Evolutionary conservation across 768 basidiomycete genomes (phyloP).

Genomic region (Punctularia strigosozonata): DNA sequence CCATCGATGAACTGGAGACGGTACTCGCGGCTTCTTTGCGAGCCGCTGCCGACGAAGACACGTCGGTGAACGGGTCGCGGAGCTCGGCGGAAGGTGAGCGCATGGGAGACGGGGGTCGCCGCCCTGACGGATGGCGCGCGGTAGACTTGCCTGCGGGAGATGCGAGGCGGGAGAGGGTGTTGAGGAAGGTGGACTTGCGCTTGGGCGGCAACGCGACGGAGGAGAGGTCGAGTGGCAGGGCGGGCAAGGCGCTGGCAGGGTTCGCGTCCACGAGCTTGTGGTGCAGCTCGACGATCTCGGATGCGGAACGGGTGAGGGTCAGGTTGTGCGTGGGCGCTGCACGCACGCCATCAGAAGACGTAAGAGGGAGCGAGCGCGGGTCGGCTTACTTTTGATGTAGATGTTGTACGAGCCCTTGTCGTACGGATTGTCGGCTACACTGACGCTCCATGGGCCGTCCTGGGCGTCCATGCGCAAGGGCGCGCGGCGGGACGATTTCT

Average conservation of each 20-base stretch:
- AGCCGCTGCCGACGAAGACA: too few relatives aligned
- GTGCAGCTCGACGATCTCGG: constrained; percentile 75
- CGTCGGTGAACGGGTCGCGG: constrained; percentile 45
- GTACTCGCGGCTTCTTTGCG: too few relatives aligned
- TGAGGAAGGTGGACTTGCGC: constrained; percentile 76
- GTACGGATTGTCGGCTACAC: constrained; percentile 77
- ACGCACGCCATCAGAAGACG: constrained; percentile 2
- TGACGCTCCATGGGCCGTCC: constrained; percentile 81
- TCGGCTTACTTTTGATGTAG: constrained; percentile 80
- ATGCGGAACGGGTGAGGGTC: constrained; percentile 68
- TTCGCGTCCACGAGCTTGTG: constrained; percentile 61
- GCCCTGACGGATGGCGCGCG: too few relatives aligned
- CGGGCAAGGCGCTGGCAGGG: constrained; percentile 44
- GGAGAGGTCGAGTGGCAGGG: constrained; percentile 47
- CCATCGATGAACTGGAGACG: too few relatives aligned
- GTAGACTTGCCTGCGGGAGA: constrained; percentile 41
- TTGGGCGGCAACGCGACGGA: constrained; percentile 45
- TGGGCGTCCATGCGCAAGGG: constrained; percentile 66
- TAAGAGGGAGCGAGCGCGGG: constrained; percentile 13
- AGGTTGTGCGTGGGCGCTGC: constrained; percentile 83
- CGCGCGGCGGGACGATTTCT: too few relatives aligned
- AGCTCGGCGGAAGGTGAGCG: constrained; percentile 42
- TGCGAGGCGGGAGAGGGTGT: constrained; percentile 74
- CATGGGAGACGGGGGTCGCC: too few relatives aligned
- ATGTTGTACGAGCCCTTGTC: constrained; percentile 64